Evolutionary conservation across 228 moss, liverwort and hornwort genomes (phyloP), one percentile per base, ranked within the genome.

Genomic region (Sphagnum fallax): DNA sequence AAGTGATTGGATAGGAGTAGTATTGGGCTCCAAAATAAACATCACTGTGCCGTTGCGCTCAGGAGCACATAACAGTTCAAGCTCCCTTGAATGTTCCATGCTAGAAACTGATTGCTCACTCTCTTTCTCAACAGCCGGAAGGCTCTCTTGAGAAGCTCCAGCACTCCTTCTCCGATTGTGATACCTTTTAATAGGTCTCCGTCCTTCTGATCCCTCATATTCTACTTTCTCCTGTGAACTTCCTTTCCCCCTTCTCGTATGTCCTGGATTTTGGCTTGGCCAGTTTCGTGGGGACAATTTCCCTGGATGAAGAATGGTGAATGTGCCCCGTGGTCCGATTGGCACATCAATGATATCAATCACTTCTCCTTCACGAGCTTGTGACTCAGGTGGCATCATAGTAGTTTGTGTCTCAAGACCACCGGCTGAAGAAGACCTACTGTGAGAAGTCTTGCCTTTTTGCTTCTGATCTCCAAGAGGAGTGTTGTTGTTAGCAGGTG

Each of bases 71-170:
- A 70, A 63, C 9, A 72, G 73, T 53, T 77, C 80, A 5, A 80
- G 77, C 52, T 86, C 86, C 3, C 64, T 64, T 65, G 82, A 86
- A 61, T 6, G 78, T 48, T 86, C 86, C 15, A 86, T 59, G 72
- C 80, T 86, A 67, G 82, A 82, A 10, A 82, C 86, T 4, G 82
- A 73, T 5, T 79, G 73, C 68, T 86, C 86, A 63, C 74, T 80
- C 64, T 86, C 82, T 48, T 75, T 67, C 75, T 80, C 86, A 32
- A 32, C 32, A 0, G 63, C 67, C 0, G 68, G 79, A 4, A 61
- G 62, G 4, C 8, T 16, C 47, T 80, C 77, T 10, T 71, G 52
- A 49, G 75, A 63, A 8, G 69, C 75, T 52, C 65, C 74, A 50
- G 71, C 32, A 2, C 51, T 62, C 67, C 81, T 76, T 51, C 64